Percentiles rank a stretch among this genome's conserved stretches.
These are phyloP conservation scores for Rosellinia necatrix DNA, from an alignment of 2,329 filamentous ascomycete species.

Conservation along the genomic window DNA sequence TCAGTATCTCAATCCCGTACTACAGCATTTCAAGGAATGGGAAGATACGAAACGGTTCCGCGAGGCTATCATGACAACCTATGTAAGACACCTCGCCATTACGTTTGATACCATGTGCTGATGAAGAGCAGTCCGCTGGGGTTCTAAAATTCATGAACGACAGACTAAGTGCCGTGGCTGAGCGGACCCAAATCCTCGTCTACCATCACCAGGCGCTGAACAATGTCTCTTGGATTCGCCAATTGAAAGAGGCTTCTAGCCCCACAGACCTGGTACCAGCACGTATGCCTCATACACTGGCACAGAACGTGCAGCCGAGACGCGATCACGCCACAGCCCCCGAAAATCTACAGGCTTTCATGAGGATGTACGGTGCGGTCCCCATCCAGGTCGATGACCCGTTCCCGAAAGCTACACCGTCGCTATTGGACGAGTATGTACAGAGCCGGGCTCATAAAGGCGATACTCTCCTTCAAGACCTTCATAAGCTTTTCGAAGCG, in stretches of 20 bases:
- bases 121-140: constrained; percentile 14
- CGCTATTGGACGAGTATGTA: constrained; percentile 33
- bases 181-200: constrained; percentile 21
- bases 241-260: neutral
- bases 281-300: neutral
- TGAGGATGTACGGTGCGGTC: constrained; percentile 34
- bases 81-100: constrained; percentile 19
- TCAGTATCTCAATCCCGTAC: constrained; percentile 37
- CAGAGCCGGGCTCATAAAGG: constrained; percentile 35
- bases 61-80: constrained; percentile 20
- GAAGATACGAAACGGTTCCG: constrained; percentile 9
- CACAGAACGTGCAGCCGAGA: constrained; percentile 1
- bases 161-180: constrained; percentile 16
- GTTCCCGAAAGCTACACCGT: constrained; percentile 15
- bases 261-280: neutral
- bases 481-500: constrained; percentile 37
- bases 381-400: constrained; percentile 25
- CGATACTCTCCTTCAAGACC: constrained; percentile 30
- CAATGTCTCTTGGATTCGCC: constrained; percentile 11
- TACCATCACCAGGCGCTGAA: constrained; percentile 24
- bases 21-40: constrained; percentile 18
- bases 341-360: constrained; percentile 28
- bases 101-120: constrained; percentile 1
- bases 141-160: constrained; percentile 27
- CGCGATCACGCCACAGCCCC: constrained; percentile 15